These are phyloP conservation scores for Poa pratensis DNA, from an alignment of 176 grass and related monocot species.

Conservation along the genomic window DNA sequence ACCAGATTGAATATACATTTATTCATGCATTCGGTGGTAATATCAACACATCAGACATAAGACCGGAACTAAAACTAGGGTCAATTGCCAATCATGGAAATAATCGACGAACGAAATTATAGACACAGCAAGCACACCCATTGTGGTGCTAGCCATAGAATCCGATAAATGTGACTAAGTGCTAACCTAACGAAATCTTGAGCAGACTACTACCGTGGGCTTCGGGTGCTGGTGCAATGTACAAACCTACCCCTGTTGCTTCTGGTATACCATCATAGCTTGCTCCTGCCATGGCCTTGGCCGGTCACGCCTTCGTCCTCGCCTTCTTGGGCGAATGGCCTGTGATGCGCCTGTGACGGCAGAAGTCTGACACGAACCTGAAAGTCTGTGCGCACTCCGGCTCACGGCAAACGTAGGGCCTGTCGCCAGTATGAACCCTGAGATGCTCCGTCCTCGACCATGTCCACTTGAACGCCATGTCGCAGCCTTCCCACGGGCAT, in stretches of 20 bases:
- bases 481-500: constrained; percentile 85
- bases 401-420: constrained; percentile 83
- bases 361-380: constrained; percentile 91
- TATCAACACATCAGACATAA: constrained; percentile 26
- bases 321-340: constrained; percentile 66
- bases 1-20: constrained; percentile 22
- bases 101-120: constrained; percentile 9
- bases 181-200: constrained; percentile 33
- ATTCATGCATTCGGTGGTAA: constrained; percentile 23
- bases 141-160: constrained; percentile 31
- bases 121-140: constrained; percentile 8
- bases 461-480: constrained; percentile 91
- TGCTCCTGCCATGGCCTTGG: not conserved
- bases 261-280: constrained; percentile 10
- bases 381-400: constrained; percentile 81
- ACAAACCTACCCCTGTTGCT: constrained; percentile 32
- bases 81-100: constrained; percentile 7
- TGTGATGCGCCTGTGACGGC: constrained; percentile 90
- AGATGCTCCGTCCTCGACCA: constrained; percentile 96
- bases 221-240: constrained; percentile 43
- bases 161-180: not conserved
- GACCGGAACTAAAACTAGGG: not conserved
- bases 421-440: constrained; percentile 85
- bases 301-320: constrained; percentile 40
- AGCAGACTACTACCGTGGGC: constrained; percentile 20